These are phyloP conservation scores for Neonectria sp. DNA, from an alignment of 2,329 filamentous ascomycete species.

Conservation along the genomic window DNA sequence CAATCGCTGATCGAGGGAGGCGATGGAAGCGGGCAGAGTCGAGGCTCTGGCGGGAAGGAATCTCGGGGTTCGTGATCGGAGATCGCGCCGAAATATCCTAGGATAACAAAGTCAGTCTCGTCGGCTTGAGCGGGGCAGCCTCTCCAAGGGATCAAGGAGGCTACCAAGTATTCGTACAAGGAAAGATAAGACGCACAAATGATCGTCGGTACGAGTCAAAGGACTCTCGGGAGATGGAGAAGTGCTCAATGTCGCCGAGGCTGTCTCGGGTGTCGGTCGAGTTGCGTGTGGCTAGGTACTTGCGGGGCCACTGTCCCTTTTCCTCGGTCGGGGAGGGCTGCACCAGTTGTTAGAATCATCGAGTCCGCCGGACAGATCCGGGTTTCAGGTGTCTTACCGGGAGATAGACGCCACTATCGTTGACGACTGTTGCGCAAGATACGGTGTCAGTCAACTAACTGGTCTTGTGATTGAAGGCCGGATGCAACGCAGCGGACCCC, in stretches of 20 bases:
- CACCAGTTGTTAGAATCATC: constrained; percentile 29
- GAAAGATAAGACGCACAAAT: constrained; percentile 76
- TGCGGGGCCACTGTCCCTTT: constrained; percentile 81
- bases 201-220: constrained; percentile 97
- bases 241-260: constrained; percentile 88
- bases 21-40: constrained; percentile 80
- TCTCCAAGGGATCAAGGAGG: neutral
- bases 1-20: constrained; percentile 73
- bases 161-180: neutral
- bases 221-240: constrained; percentile 95
- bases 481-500: constrained; percentile 37
- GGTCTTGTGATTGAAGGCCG: constrained; percentile 42
- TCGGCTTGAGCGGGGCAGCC: neutral
- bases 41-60: constrained; percentile 81
- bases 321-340: constrained; percentile 92
- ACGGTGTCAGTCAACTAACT: constrained; percentile 43
- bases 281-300: constrained; percentile 65
- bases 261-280: constrained; percentile 73
- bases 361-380: neutral
- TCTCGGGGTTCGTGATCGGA: constrained; percentile 75
- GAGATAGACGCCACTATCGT: constrained; percentile 94
- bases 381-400: constrained; percentile 72
- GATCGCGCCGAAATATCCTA: constrained; percentile 94
- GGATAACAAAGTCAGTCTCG: constrained; percentile 37
- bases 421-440: constrained; percentile 78